A percentile compares a stretch with the other conserved stretches of the same genome.
phyloP scores from a whole-genome alignment of 1,284 basidiomycete genomes.

The Neolentinus lepideus region DNA sequence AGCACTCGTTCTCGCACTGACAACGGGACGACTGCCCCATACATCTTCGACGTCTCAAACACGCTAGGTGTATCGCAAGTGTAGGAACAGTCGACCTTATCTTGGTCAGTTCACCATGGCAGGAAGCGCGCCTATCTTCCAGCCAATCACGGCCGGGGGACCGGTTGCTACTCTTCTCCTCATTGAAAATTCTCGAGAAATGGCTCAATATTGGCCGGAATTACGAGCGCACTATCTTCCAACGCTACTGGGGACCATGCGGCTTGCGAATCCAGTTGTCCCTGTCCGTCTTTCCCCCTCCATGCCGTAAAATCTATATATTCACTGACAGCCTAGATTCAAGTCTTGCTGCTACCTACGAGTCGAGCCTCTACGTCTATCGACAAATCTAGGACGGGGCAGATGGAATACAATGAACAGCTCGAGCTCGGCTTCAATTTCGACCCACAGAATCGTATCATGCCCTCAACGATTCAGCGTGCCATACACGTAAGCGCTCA shows the following conservation, averaged over 20 bases:
- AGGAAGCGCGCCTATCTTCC: constrained; percentile 21
- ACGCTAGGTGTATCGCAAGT: too few relatives aligned
- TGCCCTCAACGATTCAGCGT: constrained; percentile 31
- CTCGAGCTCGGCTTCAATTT: constrained; percentile 35
- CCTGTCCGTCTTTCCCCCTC: constrained; percentile 22
- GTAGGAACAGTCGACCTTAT: constrained; percentile 5
- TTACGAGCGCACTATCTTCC: constrained; percentile 47
- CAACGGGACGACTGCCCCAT: neutral
- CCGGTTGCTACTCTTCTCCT: constrained; percentile 45
- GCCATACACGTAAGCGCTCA: constrained; percentile 35
- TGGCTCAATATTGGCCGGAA: constrained; percentile 45
- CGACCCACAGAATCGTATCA: constrained; percentile 34
- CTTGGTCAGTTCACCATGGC: constrained; percentile 9
- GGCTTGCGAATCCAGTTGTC: constrained; percentile 27
- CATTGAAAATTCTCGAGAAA: constrained; percentile 51
- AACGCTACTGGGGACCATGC: constrained; percentile 36
- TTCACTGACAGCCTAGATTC: constrained; percentile 23
- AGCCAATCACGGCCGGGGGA: constrained; percentile 28
- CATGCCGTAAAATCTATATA: constrained; percentile 6
- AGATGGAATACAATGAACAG: constrained; percentile 26
- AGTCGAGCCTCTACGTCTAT: constrained; percentile 14
- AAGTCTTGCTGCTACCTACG: constrained; percentile 31
- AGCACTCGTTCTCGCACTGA: neutral
- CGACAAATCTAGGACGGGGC: neutral
- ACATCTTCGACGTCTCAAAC: neutral